Evolutionary conservation across 2,329 filamentous ascomycete genomes (phyloP).

Genomic region (Fusarium sp.): DNA sequence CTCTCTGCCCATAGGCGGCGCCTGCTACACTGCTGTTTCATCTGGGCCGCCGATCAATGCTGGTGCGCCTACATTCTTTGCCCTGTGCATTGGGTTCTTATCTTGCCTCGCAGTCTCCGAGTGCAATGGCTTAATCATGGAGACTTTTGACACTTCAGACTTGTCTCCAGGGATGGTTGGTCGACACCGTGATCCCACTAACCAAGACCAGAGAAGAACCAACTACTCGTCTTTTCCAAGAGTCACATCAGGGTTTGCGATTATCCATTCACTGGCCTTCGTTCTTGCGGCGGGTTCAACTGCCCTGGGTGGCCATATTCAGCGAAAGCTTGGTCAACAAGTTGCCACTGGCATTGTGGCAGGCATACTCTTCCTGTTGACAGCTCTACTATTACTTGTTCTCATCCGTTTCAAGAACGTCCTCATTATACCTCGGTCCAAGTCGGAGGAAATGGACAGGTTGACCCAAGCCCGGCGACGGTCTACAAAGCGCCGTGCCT

Average conservation of each 20-base stretch:
- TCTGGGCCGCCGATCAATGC: slow-evolving; percentile 70
- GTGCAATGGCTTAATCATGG: slow-evolving; percentile 83
- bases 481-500: slow-evolving; percentile 59
- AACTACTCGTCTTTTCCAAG: slow-evolving; percentile 84
- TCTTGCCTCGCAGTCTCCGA: slow-evolving; percentile 80
- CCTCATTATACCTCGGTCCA: slow-evolving; percentile 75
- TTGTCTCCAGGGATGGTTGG: slow-evolving; percentile 78
- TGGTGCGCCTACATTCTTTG: slow-evolving; percentile 74
- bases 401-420: slow-evolving; percentile 74
- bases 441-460: slow-evolving; percentile 65
- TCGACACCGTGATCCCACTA: slow-evolving; percentile 57
- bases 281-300: slow-evolving; percentile 76
- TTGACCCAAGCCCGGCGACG: slow-evolving; percentile 62
- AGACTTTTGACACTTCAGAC: slow-evolving; percentile 84
- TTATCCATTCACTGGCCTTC: slow-evolving; percentile 77
- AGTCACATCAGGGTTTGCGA: slow-evolving; percentile 77
- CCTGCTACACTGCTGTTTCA: slow-evolving; percentile 76
- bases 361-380: slow-evolving; percentile 73
- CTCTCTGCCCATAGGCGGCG: slow-evolving; percentile 72
- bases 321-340: slow-evolving; percentile 74
- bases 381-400: slow-evolving; percentile 70
- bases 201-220: slow-evolving; percentile 60
- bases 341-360: slow-evolving; percentile 76
- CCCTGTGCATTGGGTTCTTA: slow-evolving; percentile 75
- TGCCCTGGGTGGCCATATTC: slow-evolving; percentile 75